These are phyloP conservation scores for Calonectria leucothoes DNA, from an alignment of 2,329 filamentous ascomycete genomes.

Conservation along the genomic window DNA sequence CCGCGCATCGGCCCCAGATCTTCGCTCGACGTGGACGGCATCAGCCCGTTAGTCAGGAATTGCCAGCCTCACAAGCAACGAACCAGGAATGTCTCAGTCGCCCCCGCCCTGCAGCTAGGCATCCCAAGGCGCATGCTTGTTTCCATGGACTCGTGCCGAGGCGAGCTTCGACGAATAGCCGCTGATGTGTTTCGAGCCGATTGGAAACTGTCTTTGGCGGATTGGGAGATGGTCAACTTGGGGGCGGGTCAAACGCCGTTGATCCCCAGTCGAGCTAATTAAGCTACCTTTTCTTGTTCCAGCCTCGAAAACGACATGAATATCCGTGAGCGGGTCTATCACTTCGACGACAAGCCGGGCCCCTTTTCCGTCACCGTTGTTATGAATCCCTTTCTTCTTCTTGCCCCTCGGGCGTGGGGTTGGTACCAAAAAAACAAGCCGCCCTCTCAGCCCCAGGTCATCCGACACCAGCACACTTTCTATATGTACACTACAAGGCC, in stretches of 20 bases:
- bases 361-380: not conserved
- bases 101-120: conserved; percentile 10
- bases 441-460: not conserved
- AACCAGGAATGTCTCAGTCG: conserved; percentile 1
- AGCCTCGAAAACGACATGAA: conserved; percentile 11
- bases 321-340: not conserved
- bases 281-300: not conserved
- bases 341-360: not conserved
- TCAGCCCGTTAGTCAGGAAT: conserved; percentile 36
- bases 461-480: not conserved
- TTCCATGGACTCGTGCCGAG: not conserved
- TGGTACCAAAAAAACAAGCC: not conserved
- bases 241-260: conserved; percentile 20
- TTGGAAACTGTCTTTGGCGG: conserved; percentile 7
- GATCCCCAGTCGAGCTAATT: conserved; percentile 14
- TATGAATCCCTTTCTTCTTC: not conserved
- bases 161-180: not conserved
- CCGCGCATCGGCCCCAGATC: conserved; percentile 1
- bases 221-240: conserved; percentile 9
- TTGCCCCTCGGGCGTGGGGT: conserved; percentile 1
- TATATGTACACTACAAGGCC: not conserved
- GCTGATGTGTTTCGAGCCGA: conserved; percentile 1
- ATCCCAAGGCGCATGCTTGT: not conserved
- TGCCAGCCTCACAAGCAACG: conserved; percentile 29
- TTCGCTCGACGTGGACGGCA: not conserved